Percentiles rank a stretch among this genome's conserved stretches.
Conservation (phyloP, 2,329 filamentous ascomycete genomes). For the Fusarium redolens region DNA sequence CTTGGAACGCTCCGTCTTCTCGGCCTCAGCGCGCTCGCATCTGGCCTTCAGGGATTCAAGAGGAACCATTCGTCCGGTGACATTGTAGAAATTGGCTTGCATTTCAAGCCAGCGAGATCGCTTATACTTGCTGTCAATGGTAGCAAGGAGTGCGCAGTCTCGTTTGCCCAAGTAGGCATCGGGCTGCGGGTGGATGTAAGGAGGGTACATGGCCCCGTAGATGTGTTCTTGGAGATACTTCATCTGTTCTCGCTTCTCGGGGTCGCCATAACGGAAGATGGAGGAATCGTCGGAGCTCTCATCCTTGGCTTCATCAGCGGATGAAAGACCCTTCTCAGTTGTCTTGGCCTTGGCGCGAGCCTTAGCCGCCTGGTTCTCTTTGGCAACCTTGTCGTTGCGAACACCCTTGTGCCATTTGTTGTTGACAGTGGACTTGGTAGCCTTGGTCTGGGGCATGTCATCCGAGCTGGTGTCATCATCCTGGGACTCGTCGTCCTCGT, state of each 20-base stretch:
- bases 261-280: constrained; percentile 24
- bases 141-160: constrained; percentile 52
- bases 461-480: background rate
- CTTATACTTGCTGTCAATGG: constrained; percentile 50
- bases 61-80: constrained; percentile 55
- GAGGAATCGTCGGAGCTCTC: constrained; percentile 32
- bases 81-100: constrained; percentile 58
- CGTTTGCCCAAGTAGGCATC: constrained; percentile 43
- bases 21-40: constrained; percentile 47
- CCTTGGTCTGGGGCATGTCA: background rate
- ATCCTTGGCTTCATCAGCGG: constrained; percentile 42
- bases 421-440: background rate
- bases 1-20: constrained; percentile 7
- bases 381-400: constrained; percentile 35
- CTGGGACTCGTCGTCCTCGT: background rate
- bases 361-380: constrained; percentile 37
- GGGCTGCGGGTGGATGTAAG: constrained; percentile 30
- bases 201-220: constrained; percentile 47
- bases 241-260: constrained; percentile 41
- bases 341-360: constrained; percentile 26
- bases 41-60: constrained; percentile 52
- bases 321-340: background rate
- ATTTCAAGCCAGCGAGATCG: constrained; percentile 54
- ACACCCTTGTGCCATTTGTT: constrained; percentile 35
- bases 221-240: constrained; percentile 50